Base-by-base conservation (phyloP, 208 protist species). In the Trypanosoma boissoni region DNA sequence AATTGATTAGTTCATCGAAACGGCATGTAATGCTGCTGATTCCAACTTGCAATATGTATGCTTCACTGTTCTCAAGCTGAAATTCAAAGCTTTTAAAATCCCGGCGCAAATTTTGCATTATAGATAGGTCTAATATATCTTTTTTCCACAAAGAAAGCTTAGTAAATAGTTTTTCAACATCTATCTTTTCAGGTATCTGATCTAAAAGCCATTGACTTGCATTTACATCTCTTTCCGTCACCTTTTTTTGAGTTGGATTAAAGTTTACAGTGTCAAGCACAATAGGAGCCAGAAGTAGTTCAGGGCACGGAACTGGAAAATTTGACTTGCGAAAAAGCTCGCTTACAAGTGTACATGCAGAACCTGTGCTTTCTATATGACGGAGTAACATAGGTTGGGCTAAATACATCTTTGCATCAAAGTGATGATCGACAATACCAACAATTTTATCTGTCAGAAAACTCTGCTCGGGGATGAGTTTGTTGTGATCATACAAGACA, bases 401-500 rank as follows among this genome's bases (percentile, higher is more conserved):
- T 16, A 70, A 24, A 58, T 90, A 86, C 9, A 81, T 46, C 26
- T 86, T 53, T 42, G 91, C 83, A 63, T 95, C 85, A 20, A 76
- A 72, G 70, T 95, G 88, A 51, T 95, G 88, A 49, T 95, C 88
- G 3, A 95, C 58, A 61, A 95, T 68, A 12, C 83, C 85, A 32
- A 89, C 48, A 4, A 95, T 74, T 24, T 43, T 62, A 8, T 66
- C 45, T 6, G 36, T 36, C 18, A 86, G 51, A 53, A 51, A 51
- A 5, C 8, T 66, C 42, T 92, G 78, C 24, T 43, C 54, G 14
- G 57, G 54, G n/a, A 57, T 71, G 39, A 91, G 75, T 42, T 77
- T 81, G 57, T 95, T 95, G 66, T 95, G 88, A 60, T 95, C 88
- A 69, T 91, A 88, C 7, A 95, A 74, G 34, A 91, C 78, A 46